Evolutionary conservation across 345 rosid species (phyloP), one percentile per base, ranked within the genome.

Genomic region (Lepidium didymum): DNA sequence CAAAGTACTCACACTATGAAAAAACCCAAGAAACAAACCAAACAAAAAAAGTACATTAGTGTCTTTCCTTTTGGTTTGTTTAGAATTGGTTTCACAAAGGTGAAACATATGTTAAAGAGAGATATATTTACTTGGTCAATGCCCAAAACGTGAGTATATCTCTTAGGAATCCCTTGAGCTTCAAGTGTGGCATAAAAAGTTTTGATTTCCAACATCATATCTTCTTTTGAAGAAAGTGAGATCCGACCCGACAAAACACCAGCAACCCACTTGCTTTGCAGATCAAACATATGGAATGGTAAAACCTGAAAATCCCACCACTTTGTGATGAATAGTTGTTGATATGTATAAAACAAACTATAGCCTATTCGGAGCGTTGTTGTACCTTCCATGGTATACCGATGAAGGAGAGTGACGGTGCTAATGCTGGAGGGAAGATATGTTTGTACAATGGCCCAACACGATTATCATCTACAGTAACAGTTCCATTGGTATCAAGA

Each of bases 231-330:
- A n/a, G 96, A 89, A 70, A 89, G 90, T 23, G 14, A 42, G 34
- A 85, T 70, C 35, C 86, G 78, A 69, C 91, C 91, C 3, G 92
- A 89, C 68, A 91, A 77, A 70, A 69, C 79, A 62, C 90, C 85
- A 0, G 96, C 92, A 44, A 91, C 76, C 97, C 94, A 91, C 78
- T 83, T 84, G 89, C 89, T 84, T 82, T 91, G 96, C 15, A 78
- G 69, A 78, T 89, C 94, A 73, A 44, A 81, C 75, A 84, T 11
- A 23, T 77, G 81, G 61, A 89, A 92, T 11, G 95, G 92, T 36
- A 47, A n/a, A 67, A 80, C 69, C 97, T 91, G 68, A 52, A 67
- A 53, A 15, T 8, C 4, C 87, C 96, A 45, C 46, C 19, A 42
- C 7, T 5, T 1, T 29, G 33, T 5, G 7, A 29, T 29, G 33